Percentiles rank a stretch among this genome's conserved stretches.
Evolutionary conservation across 2,329 filamentous ascomycete genomes (phyloP).

Genomic region (Ophiostoma perfectum): DNA sequence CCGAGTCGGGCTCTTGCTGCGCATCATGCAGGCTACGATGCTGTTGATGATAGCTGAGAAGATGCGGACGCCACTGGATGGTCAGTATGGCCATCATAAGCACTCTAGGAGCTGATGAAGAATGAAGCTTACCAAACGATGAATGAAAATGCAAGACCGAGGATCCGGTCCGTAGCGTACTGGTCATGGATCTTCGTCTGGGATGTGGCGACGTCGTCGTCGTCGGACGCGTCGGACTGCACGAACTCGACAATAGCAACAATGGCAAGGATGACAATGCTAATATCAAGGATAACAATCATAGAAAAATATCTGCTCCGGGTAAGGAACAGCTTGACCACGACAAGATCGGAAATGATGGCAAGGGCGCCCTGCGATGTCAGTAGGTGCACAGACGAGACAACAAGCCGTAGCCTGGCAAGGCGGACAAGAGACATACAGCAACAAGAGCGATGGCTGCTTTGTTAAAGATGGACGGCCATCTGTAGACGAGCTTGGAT

Average conservation of each 20-base stretch:
- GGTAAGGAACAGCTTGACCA: background rate
- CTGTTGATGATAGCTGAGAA: constrained; percentile 3
- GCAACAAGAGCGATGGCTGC: background rate
- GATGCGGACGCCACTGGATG: background rate
- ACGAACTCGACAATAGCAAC: background rate
- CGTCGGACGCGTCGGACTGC: background rate
- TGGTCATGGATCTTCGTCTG: background rate
- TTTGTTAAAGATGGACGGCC: background rate
- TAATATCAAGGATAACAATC: background rate
- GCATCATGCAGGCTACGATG: constrained; percentile 10
- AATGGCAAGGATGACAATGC: background rate
- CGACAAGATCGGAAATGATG: background rate
- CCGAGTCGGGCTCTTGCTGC: background rate
- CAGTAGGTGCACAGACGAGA: background rate
- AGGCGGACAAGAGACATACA: background rate
- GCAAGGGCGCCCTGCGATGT: background rate
- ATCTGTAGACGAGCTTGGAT: background rate
- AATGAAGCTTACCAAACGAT: background rate
- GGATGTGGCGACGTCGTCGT: background rate
- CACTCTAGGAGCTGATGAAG: no score
- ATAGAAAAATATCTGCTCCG: background rate
- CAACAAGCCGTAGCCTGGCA: background rate
- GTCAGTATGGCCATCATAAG: background rate
- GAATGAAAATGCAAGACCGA: background rate
- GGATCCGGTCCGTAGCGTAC: background rate